Percentiles rank a stretch among this genome's conserved stretches.
phyloP scores from a whole-genome alignment of 805 yeast species.

The Starmerella vaccinii region DNA sequence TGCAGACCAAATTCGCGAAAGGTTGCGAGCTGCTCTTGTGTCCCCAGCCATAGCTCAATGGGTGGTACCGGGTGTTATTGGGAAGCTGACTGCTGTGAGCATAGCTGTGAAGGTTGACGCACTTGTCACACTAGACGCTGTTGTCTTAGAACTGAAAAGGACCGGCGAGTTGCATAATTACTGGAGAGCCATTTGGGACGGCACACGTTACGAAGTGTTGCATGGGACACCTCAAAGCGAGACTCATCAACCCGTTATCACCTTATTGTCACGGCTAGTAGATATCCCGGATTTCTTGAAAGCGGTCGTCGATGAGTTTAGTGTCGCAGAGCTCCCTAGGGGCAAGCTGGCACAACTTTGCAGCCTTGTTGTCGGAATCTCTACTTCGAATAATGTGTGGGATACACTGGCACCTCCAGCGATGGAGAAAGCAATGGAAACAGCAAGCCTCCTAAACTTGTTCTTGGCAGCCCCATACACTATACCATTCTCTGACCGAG shows the following conservation, averaged over 20 bases:
- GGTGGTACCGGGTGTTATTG: slow-evolving; percentile 64
- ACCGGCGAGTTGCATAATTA: slow-evolving; percentile 41
- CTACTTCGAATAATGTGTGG: slow-evolving; percentile 11
- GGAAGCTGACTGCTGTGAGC: slow-evolving; percentile 48
- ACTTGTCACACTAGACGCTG: slow-evolving; percentile 47
- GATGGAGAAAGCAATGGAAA: slow-evolving; percentile 15
- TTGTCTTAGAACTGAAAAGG: slow-evolving; percentile 43
- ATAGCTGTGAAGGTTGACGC: slow-evolving; percentile 53
- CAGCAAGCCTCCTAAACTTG: slow-evolving; percentile 1
- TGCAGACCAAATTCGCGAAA: slow-evolving; percentile 54
- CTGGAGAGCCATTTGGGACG: slow-evolving; percentile 77
- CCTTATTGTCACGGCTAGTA: slow-evolving; percentile 22
- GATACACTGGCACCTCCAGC: slow-evolving; percentile 40
- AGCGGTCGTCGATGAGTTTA: slow-evolving; percentile 24
- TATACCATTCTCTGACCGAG: slow-evolving; percentile 53
- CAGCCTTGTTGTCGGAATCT: slow-evolving; percentile 12
- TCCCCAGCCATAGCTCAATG: slow-evolving; percentile 63
- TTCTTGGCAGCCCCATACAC: slow-evolving; percentile 11
- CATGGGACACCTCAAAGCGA: slow-evolving; percentile 56
- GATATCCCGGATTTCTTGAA: slow-evolving; percentile 32
- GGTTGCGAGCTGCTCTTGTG: slow-evolving; percentile 49
- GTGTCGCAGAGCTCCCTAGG: slow-evolving; percentile 35
- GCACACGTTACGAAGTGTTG: slow-evolving; percentile 77
- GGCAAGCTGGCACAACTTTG: slow-evolving; percentile 39
- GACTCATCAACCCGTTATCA: slow-evolving; percentile 20